A percentile compares a stretch with the other conserved stretches of the same genome.
These are phyloP conservation scores for Vigna unguiculata DNA, from an alignment of 306 rosid genomes.

Conservation along the genomic window DNA sequence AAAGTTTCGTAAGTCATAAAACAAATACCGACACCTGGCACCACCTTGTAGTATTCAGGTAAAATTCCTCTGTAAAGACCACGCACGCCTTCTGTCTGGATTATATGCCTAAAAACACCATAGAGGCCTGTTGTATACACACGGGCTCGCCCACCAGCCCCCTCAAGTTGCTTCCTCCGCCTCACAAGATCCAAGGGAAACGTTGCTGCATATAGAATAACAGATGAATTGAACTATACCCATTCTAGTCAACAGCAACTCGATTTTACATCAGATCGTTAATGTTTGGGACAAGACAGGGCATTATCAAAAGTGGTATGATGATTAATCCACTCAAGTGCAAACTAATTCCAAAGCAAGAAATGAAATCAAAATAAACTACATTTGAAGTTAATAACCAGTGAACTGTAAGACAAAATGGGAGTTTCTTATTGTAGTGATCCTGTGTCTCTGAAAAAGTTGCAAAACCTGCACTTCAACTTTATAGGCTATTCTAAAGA, in stretches of 20 bases:
- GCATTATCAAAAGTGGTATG: conserved; percentile 18
- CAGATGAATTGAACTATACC: conserved; percentile 44
- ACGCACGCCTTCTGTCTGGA: conserved; percentile 76
- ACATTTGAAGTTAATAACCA: conserved; percentile 31
- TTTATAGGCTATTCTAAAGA: conserved; percentile 3
- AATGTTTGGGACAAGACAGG: background rate
- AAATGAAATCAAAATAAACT: conserved; percentile 13
- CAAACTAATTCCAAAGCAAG: conserved; percentile 29
- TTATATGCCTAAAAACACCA: conserved; percentile 79
- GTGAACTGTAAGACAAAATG: background rate
- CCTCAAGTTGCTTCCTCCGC: conserved; percentile 95
- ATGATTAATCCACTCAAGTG: background rate
- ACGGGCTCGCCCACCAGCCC: conserved; percentile 93
- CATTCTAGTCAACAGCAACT: conserved; percentile 12
- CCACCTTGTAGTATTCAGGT: conserved; percentile 98
- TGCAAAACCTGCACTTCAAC: conserved; percentile 13
- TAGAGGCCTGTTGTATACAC: conserved; percentile 81
- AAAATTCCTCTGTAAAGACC: conserved; percentile 96
- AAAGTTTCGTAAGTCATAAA: conserved; percentile 96
- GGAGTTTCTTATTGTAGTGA: conserved; percentile 7
- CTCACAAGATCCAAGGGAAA: conserved; percentile 98
- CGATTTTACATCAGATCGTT: conserved; percentile 24
- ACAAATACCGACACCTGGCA: conserved; percentile 97
- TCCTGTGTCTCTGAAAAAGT: conserved; percentile 9
- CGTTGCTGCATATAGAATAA: conserved; percentile 76